Evolutionary conservation across 148 eudicot species (phyloP), one percentile per base, ranked within the genome.

Genomic region (Vaccinium darrowii): DNA sequence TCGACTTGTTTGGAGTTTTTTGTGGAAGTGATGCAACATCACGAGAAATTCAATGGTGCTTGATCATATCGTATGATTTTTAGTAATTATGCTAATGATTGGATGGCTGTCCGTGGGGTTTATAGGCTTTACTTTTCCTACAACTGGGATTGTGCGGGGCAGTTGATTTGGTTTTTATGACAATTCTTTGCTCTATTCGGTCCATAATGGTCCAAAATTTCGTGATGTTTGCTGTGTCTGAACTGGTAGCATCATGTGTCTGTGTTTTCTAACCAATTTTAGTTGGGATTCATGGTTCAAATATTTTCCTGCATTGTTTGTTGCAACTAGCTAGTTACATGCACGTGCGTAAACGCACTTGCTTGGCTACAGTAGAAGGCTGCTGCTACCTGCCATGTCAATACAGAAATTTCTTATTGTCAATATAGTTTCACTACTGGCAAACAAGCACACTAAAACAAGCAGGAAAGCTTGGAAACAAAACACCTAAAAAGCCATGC

Each of bases 1-100:
- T 79, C 33, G 65, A 67, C 54, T 25, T 72, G 76, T 86, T 73
- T 18, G 33, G 84, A 82, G 81, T 75, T 81, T 80, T 76, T 76
- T 86, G 58, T 63, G 67, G 8, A 49, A 76, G 76, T 72, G 67
- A 53, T 36, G n/a, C 87, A 51, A 53, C 76, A 1, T 74, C 76
- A 8, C 9, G 19, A 47, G 43, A 73, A 80, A 51, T 74, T 74
- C 51, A 60, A 30, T 76, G 53, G 75, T 21, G 23, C 27, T 82
- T 75, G 84, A 51, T 79, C 39, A 72, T 85, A 36, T 78, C 1
- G 36, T 69, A 78, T 49, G 76, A 54, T 47, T 67, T 82, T 82
- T 36, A 43, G 36, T 62, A 49, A 14, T 15, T 69, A 65, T 49
- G 36, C 12, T 8, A 8, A 50, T 76, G 56, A 76, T 52, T 82